Evolutionary conservation across 331 rosid species (phyloP), one percentile per base, ranked within the genome.

Genomic region (Cydonia oblonga): DNA sequence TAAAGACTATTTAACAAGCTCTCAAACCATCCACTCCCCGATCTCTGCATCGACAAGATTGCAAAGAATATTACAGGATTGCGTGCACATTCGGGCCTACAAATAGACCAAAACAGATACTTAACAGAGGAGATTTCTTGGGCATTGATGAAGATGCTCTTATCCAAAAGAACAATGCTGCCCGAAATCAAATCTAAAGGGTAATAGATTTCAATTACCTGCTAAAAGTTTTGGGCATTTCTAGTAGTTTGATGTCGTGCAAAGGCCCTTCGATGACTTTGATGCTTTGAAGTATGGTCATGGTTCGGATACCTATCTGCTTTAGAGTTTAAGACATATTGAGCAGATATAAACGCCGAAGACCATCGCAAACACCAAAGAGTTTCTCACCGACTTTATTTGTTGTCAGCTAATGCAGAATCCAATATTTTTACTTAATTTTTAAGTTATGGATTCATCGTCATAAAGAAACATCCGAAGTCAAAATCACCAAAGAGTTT

Each of bases 1-100:
- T 67, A 63, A 78, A 88, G 99, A 82, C 96, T 91, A 76, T 91
- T 91, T 64, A 91, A 69, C 66, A 95, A 85, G 82, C 97, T 95
- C 81, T 95, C 99, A n/a, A 95, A 91, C 97, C 97, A 88, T 69
- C 99, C 99, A 76, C 99, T 91, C 69, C 96, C 97, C 2, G 97
- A 95, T 84, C 96, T 87, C 84, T 91, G 99, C 91, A 88, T 90
- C 30, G 97, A 91, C 75, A 95, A 75, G 67, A 95, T 87, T 52
- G 87, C 91, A 73, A 91, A 95, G 78, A 88, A 89, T 59, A 79
- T 79, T 68, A 95, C 97, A 79, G 99, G 93, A 89, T 91, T 91
- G 10, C 38, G 71, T 32, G 78, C 84, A 84, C 99, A 91, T 79
- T 89, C 96, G 20, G 82, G 88, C 90, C 99, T 91, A 77, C n/a